Conservation (phyloP, 1,284 basidiomycete species). For the Rhizoctonia solani region DNA sequence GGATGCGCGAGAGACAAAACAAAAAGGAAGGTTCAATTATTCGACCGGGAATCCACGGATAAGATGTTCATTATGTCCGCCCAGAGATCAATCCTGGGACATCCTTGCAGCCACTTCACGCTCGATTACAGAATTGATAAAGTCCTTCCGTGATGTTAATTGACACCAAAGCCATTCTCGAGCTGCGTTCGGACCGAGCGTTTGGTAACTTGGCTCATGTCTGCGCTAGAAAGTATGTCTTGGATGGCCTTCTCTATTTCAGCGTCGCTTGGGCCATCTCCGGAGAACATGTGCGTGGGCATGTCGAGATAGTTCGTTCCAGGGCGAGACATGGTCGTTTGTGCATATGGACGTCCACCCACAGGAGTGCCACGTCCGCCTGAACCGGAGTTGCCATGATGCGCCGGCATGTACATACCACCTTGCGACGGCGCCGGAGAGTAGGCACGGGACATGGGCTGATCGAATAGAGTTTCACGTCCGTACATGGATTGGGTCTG, state of each 20-base stretch:
- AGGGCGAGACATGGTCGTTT: slow-evolving; percentile 68
- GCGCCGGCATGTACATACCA: slow-evolving; percentile 32
- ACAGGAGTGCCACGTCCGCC: slow-evolving; percentile 32
- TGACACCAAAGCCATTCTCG: slow-evolving; percentile 67
- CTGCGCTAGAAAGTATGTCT: slow-evolving; percentile 71
- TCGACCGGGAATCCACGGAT: neutral
- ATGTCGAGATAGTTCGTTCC: slow-evolving; percentile 65
- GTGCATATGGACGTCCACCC: slow-evolving; percentile 40
- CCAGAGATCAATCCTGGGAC: neutral
- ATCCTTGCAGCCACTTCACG: slow-evolving; percentile 26
- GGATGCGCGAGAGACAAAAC: slow-evolving; percentile 21
- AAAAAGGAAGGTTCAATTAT: slow-evolving; percentile 8
- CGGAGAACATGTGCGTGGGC: slow-evolving; percentile 41
- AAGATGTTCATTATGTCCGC: neutral
- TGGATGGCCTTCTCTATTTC: slow-evolving; percentile 76
- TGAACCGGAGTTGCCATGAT: slow-evolving; percentile 29
- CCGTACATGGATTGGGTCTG: slow-evolving; percentile 77
- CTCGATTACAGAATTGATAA: slow-evolving; percentile 45
- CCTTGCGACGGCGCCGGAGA: slow-evolving; percentile 71
- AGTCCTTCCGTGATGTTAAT: slow-evolving; percentile 47
- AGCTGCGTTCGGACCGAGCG: slow-evolving; percentile 81
- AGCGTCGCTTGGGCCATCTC: slow-evolving; percentile 59
- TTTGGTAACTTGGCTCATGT: slow-evolving; percentile 88
- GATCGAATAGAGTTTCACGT: slow-evolving; percentile 77
- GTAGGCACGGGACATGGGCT: slow-evolving; percentile 54